These are phyloP conservation scores for Peterozyma xylosa DNA, from an alignment of 805 yeast species.

Conservation along the genomic window DNA sequence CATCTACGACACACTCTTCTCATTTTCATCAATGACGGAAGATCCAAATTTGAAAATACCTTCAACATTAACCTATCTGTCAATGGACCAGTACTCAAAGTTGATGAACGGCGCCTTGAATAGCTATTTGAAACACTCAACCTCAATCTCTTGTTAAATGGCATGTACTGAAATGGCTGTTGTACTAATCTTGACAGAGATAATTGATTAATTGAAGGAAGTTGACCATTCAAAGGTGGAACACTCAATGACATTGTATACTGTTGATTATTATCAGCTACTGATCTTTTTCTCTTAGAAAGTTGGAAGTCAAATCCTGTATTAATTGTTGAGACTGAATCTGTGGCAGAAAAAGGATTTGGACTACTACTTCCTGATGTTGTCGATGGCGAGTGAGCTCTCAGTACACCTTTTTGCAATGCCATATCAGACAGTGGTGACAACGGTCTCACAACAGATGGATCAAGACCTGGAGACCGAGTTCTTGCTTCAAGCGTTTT, in stretches of 20 bases:
- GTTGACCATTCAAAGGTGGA: constrained; percentile 34
- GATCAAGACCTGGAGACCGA: background rate
- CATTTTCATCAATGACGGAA: constrained; percentile 55
- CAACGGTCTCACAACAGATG: background rate
- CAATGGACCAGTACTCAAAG: constrained; percentile 47
- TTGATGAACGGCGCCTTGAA: constrained; percentile 46
- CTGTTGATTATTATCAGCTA: background rate
- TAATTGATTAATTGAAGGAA: constrained; percentile 26
- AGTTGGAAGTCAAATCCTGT: background rate
- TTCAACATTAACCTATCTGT: constrained; percentile 52
- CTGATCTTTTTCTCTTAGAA: background rate
- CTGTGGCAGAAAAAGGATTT: background rate
- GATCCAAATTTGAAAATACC: constrained; percentile 43
- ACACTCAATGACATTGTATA: constrained; percentile 7
- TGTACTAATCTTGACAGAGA: constrained; percentile 16
- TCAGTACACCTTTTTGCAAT: background rate
- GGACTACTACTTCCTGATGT: background rate
- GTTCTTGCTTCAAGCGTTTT: too few species aligned
- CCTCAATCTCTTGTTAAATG: constrained; percentile 46
- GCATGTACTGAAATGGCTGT: constrained; percentile 42
- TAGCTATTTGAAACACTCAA: constrained; percentile 35
- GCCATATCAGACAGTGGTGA: constrained; percentile 2
- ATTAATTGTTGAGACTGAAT: background rate
- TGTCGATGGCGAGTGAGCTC: background rate
- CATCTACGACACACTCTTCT: constrained; percentile 57